Evolutionary conservation across 345 rosid species (phyloP).

Genomic region (Psidium guajava): DNA sequence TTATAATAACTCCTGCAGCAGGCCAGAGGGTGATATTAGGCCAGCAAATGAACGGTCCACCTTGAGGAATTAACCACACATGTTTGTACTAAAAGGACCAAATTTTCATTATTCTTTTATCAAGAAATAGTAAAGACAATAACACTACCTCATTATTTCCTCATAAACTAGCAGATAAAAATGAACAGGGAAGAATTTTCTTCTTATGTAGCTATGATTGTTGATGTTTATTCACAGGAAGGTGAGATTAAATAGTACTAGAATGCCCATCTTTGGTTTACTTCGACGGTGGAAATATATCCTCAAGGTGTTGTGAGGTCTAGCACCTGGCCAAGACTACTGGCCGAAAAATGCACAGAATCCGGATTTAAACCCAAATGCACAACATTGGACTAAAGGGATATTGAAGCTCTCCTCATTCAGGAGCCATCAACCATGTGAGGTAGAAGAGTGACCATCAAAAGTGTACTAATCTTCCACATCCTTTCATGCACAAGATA

Average conservation of each 20-base stretch:
- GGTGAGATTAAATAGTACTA: not conserved
- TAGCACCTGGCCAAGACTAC: not conserved
- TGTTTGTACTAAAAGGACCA: not conserved
- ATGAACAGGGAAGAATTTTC: not conserved
- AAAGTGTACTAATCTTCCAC: not conserved
- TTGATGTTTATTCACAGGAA: not conserved
- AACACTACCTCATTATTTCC: not conserved
- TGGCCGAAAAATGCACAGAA: not conserved
- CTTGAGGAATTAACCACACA: not conserved
- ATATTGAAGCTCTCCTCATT: not conserved
- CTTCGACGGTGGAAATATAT: not conserved
- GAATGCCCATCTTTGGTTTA: not conserved
- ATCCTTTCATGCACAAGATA: not conserved
- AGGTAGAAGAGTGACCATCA: not conserved
- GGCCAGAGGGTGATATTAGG: not conserved
- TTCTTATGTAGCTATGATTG: not conserved
- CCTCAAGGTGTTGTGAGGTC: not conserved
- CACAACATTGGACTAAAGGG: not conserved
- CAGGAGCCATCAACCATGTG: not conserved
- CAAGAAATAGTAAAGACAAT: not conserved
- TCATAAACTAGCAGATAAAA: not conserved
- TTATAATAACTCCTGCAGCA: slow-evolving; percentile 88
- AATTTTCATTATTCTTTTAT: not conserved
- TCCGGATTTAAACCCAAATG: not conserved
- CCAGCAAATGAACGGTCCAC: not conserved